Conservation (phyloP, 306 rosid species). For the Pyrus pyrifolia region DNA sequence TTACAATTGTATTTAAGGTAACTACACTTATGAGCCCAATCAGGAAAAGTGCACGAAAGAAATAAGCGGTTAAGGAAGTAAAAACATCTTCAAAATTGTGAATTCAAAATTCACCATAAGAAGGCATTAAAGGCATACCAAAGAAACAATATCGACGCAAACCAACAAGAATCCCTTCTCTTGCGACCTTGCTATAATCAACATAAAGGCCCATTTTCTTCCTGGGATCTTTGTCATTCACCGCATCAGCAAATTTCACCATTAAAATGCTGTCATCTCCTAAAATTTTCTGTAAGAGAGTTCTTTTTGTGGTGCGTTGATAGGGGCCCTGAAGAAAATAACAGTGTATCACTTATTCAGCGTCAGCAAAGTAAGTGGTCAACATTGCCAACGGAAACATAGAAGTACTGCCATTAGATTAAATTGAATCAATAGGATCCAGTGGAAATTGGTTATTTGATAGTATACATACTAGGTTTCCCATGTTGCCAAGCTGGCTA, state of each 20-base stretch:
- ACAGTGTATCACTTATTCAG: neutral
- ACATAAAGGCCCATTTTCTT: neutral
- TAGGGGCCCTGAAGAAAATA: conserved; percentile 57
- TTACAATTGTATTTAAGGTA: neutral
- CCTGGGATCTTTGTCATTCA: neutral
- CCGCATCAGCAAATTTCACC: conserved; percentile 51
- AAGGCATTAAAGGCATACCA: conserved; percentile 37
- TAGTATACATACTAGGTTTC: neutral
- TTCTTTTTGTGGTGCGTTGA: conserved; percentile 25
- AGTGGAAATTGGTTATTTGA: neutral
- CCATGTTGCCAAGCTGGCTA: neutral
- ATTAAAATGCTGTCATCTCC: conserved; percentile 65
- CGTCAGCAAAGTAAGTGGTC: neutral
- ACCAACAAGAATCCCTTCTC: conserved; percentile 64
- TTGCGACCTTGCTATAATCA: conserved; percentile 40
- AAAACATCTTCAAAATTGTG: neutral
- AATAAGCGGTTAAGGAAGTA: neutral
- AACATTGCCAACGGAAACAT: neutral
- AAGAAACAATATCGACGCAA: conserved; percentile 51
- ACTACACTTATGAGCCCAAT: neutral
- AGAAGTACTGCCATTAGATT: neutral
- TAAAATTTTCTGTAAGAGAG: conserved; percentile 60
- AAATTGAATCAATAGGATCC: neutral
- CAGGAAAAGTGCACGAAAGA: neutral
- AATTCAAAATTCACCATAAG: neutral